A percentile compares a stretch with the other conserved stretches of the same genome.
Evolutionary conservation across 345 rosid genomes (phyloP).

Genomic region (Aquilaria sinensis): DNA sequence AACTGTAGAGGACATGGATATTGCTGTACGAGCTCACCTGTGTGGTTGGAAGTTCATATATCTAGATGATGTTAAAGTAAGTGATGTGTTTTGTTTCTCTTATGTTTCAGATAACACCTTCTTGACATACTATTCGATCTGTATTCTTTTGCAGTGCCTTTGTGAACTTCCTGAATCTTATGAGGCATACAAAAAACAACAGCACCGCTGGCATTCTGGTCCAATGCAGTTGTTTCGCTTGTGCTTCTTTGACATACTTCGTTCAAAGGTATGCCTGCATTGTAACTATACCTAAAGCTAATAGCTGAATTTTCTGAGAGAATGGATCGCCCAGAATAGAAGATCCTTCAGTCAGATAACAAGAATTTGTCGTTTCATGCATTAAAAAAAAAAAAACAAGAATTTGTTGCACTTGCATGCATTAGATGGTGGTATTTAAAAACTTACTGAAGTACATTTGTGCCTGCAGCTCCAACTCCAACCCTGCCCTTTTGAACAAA

Average conservation of each 20-base stretch:
- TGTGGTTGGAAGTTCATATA: conserved; percentile 91
- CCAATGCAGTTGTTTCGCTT: conserved; percentile 90
- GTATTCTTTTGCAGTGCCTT: conserved; percentile 48
- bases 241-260: conserved; percentile 66
- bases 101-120: too few species aligned
- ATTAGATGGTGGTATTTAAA: too few species aligned
- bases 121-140: not conserved
- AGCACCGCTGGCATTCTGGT: conserved; percentile 97
- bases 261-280: conserved; percentile 51
- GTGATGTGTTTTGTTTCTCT: not conserved
- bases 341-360: too few species aligned
- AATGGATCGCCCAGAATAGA: too few species aligned
- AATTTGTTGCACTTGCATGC: too few species aligned
- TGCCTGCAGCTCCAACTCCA: too few species aligned
- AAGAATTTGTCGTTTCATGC: too few species aligned
- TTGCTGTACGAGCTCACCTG: conserved; percentile 92
- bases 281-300: too few species aligned
- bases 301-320: too few species aligned
- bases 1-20: conserved; percentile 94
- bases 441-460: too few species aligned
- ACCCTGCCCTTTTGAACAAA: too few species aligned
- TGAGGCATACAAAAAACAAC: conserved; percentile 94
- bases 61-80: conserved; percentile 79
- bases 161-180: conserved; percentile 97
- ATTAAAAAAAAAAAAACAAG: too few species aligned